Conservation (phyloP, 768 basidiomycete genomes). For the Lentinula guzmanii region DNA sequence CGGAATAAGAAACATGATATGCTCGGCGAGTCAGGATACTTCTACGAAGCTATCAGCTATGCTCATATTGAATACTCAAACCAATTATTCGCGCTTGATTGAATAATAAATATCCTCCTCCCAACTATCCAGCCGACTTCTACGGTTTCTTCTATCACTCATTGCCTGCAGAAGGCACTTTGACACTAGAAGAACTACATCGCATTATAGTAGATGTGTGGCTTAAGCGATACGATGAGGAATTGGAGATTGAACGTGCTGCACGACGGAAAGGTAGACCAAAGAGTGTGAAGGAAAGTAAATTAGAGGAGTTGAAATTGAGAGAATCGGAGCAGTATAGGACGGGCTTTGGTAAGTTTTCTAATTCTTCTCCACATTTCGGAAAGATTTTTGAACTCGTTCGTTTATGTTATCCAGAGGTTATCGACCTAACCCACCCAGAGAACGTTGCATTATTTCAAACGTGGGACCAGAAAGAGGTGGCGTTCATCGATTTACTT, state of each 20-base stretch:
- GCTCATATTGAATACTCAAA: not conserved
- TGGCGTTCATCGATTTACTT: constrained; percentile 62
- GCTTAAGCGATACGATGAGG: constrained; percentile 66
- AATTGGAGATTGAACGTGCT: constrained; percentile 54
- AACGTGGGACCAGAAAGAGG: constrained; percentile 73
- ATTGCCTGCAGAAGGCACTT: constrained; percentile 49
- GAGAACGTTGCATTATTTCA: constrained; percentile 66
- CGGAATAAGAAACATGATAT: constrained; percentile 51
- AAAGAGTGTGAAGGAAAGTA: constrained; percentile 60
- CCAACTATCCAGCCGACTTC: constrained; percentile 46
- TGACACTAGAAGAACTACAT: constrained; percentile 66
- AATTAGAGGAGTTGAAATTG: constrained; percentile 65
- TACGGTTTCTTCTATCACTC: constrained; percentile 75
- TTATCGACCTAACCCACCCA: constrained; percentile 73
- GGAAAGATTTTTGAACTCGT: not conserved
- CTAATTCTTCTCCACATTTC: not conserved
- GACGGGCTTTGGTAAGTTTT: constrained; percentile 68
- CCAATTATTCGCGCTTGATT: not conserved
- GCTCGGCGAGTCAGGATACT: constrained; percentile 33
- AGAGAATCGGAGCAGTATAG: constrained; percentile 69
- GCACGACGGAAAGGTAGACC: constrained; percentile 69
- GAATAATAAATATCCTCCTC: not conserved
- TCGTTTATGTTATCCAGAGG: constrained; percentile 39
- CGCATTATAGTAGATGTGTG: constrained; percentile 58
- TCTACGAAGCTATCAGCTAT: not conserved